Conservation (phyloP, 78 protist genomes). For the Planoprotostelium fungivorum region DNA sequence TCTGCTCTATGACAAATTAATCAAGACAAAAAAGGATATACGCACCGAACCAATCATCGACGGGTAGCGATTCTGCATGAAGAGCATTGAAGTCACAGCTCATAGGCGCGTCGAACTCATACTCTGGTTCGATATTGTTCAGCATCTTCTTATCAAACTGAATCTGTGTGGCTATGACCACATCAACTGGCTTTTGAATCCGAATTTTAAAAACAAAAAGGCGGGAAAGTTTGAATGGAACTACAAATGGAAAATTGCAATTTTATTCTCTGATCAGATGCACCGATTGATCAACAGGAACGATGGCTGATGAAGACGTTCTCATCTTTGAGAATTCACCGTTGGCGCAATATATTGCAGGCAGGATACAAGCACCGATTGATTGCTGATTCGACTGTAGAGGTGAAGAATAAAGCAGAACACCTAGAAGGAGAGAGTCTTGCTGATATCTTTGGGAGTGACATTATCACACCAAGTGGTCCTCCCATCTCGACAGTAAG, state of each 20-base stretch:
- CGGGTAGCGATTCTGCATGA: neutral
- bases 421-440: neutral
- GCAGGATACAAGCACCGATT: neutral
- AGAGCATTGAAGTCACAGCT: neutral
- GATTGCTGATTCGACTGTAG: neutral
- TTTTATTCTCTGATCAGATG: neutral
- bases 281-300: neutral
- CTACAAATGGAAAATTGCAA: neutral
- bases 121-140: neutral
- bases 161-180: neutral
- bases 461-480: neutral
- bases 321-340: neutral
- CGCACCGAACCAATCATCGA: neutral
- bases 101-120: neutral
- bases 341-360: neutral
- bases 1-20: too few species aligned
- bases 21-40: neutral
- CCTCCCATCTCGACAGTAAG: neutral
- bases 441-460: neutral
- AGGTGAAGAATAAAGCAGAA: neutral
- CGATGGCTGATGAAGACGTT: neutral
- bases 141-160: neutral
- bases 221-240: too few species aligned
- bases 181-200: neutral
- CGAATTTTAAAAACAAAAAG: neutral